A percentile compares a stretch with the other conserved stretches of the same genome.
Evolutionary conservation across 2,329 filamentous ascomycete genomes (phyloP).

Genomic region (Phyllosticta citribraziliensis): DNA sequence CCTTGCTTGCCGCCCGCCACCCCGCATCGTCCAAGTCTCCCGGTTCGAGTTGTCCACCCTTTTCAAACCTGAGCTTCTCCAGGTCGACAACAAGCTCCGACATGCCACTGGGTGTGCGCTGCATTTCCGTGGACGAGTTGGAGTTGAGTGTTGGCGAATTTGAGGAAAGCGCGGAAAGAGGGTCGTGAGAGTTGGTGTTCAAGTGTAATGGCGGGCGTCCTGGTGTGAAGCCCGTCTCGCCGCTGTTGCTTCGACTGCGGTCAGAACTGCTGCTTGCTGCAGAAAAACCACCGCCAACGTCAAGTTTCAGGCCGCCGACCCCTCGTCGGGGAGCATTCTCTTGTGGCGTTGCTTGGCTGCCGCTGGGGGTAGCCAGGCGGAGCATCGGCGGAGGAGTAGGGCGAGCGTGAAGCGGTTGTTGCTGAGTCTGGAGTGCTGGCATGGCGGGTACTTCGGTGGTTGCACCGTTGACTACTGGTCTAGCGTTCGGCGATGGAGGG

Average conservation of each 20-base stretch:
- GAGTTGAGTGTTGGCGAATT: slow-evolving; percentile 46
- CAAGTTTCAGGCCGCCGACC: slow-evolving; percentile 36
- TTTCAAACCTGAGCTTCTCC: slow-evolving; percentile 72
- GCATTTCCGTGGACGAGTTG: slow-evolving; percentile 76
- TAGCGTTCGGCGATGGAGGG: slow-evolving; percentile 72
- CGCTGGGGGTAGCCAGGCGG: slow-evolving; percentile 81
- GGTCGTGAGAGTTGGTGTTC: slow-evolving; percentile 4
- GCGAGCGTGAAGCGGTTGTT: slow-evolving; percentile 1
- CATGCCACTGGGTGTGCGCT: slow-evolving; percentile 71
- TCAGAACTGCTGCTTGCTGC: slow-evolving; percentile 73
- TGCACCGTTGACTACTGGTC: slow-evolving; percentile 60
- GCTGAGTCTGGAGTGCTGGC: slow-evolving; percentile 42
- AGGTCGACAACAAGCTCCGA: slow-evolving; percentile 52
- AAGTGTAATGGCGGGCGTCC: slow-evolving; percentile 8
- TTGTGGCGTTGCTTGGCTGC: slow-evolving; percentile 63
- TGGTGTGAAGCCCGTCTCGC: slow-evolving; percentile 63
- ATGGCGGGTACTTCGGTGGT: slow-evolving; percentile 25
- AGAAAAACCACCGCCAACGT: slow-evolving; percentile 47
- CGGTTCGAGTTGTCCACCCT: slow-evolving; percentile 74
- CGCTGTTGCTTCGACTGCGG: slow-evolving; percentile 75
- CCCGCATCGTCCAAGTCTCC: slow-evolving; percentile 92
- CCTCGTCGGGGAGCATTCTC: slow-evolving; percentile 42
- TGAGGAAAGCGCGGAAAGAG: slow-evolving; percentile 6
- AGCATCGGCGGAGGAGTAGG: slow-evolving; percentile 54
- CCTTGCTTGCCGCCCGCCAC: slow-evolving; percentile 86